Conservation (phyloP, 192 early-diverging fungal genomes). For the Coemansia sp. region DNA sequence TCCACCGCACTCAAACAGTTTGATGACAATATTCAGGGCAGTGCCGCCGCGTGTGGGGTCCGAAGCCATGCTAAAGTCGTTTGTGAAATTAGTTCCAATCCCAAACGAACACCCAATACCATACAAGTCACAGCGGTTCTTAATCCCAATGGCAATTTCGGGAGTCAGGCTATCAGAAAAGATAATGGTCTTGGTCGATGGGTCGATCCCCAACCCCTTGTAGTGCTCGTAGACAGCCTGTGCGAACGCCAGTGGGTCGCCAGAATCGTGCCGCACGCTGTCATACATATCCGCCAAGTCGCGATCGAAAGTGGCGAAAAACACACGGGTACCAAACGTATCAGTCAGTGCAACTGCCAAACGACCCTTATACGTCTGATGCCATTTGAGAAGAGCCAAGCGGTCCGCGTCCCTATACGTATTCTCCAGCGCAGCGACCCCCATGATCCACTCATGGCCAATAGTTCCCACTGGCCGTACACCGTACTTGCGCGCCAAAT, state of each 20-base stretch:
- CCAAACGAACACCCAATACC: slow-evolving; percentile 66
- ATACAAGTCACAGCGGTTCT: slow-evolving; percentile 43
- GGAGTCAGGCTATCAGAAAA: slow-evolving; percentile 72
- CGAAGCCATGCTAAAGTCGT: slow-evolving; percentile 59
- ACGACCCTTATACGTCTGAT: slow-evolving; percentile 56
- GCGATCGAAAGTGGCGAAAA: slow-evolving; percentile 64
- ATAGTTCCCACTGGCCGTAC: slow-evolving; percentile 53
- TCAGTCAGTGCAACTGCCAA: slow-evolving; percentile 73
- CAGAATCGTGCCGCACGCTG: slow-evolving; percentile 76
- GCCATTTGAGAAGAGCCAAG: slow-evolving; percentile 64
- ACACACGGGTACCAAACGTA: slow-evolving; percentile 67
- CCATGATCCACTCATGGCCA: slow-evolving; percentile 83
- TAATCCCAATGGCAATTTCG: slow-evolving; percentile 56
- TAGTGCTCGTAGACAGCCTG: slow-evolving; percentile 62
- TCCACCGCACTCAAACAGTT: slow-evolving; percentile 61
- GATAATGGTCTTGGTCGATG: slow-evolving; percentile 63
- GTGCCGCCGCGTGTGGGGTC: slow-evolving; percentile 37
- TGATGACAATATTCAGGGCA: slow-evolving; percentile 77
- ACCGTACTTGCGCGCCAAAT: slow-evolving; percentile 61
- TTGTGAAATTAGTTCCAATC: slow-evolving; percentile 76
- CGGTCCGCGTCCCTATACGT: slow-evolving; percentile 61
- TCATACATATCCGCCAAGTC: slow-evolving; percentile 55
- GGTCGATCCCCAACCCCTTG: slow-evolving; percentile 58
- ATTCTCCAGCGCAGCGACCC: slow-evolving; percentile 65
- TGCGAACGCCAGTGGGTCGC: slow-evolving; percentile 66